Percentiles rank a stretch among this genome's conserved stretches.
Evolutionary conservation across 2,329 filamentous ascomycete genomes (phyloP).

Genomic region (Colletotrichum sp.): DNA sequence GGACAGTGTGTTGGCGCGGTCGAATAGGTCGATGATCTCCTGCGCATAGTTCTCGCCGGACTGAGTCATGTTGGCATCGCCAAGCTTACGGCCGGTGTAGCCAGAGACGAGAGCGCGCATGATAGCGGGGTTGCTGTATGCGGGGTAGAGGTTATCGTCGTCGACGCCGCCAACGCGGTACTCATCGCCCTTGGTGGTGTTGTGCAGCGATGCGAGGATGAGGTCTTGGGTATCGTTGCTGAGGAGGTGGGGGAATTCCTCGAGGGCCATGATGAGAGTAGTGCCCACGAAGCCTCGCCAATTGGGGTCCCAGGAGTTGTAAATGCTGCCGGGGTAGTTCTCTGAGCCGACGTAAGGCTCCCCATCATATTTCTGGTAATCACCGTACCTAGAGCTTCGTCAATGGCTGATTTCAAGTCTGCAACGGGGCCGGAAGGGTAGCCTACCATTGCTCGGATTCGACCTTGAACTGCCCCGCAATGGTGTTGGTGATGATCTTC

Average conservation of each 20-base stretch:
- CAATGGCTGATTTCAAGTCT: slow-evolving; percentile 14
- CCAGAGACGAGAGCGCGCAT: slow-evolving; percentile 68
- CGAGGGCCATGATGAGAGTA: slow-evolving; percentile 60
- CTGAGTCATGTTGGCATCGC: slow-evolving; percentile 62
- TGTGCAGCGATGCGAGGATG: slow-evolving; percentile 58
- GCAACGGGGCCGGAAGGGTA: background rate
- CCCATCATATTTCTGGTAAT: slow-evolving; percentile 60
- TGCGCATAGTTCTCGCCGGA: slow-evolving; percentile 61
- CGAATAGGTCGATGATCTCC: slow-evolving; percentile 62
- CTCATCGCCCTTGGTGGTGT: slow-evolving; percentile 61
- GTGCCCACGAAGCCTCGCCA: slow-evolving; percentile 69
- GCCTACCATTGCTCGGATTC: slow-evolving; percentile 58
- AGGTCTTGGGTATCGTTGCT: slow-evolving; percentile 37
- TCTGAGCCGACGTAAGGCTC: slow-evolving; percentile 60
- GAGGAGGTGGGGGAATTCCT: slow-evolving; percentile 59
- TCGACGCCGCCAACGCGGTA: slow-evolving; percentile 67
- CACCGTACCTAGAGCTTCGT: slow-evolving; percentile 40
- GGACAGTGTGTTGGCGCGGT: slow-evolving; percentile 59
- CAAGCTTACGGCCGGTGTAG: slow-evolving; percentile 60
- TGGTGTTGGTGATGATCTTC: slow-evolving; percentile 59
- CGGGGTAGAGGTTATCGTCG: slow-evolving; percentile 65
- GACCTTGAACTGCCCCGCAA: slow-evolving; percentile 57
- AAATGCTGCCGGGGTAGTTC: slow-evolving; percentile 55
- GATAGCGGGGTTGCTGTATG: slow-evolving; percentile 64
- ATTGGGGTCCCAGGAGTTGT: slow-evolving; percentile 67